Evolutionary conservation across 192 early-diverging fungal genomes (phyloP).

Genomic region (Rhizophagus clarus): DNA sequence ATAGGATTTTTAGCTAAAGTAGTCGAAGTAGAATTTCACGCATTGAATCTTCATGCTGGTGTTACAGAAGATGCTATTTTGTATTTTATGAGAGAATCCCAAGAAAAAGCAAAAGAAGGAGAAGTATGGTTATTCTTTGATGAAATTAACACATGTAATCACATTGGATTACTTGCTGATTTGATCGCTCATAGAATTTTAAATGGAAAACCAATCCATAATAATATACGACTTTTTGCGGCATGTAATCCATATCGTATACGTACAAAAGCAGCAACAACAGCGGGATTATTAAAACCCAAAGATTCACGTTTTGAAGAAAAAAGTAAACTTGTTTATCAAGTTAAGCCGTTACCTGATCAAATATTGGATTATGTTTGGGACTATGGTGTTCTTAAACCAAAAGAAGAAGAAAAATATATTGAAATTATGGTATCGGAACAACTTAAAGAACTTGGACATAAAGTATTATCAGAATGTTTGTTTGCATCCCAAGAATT

Average conservation of each 20-base stretch:
- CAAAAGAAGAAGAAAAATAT: constrained; percentile 6
- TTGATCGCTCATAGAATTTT: constrained; percentile 20
- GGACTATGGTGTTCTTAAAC: constrained; percentile 26
- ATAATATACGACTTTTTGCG: constrained; percentile 27
- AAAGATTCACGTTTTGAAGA: constrained; percentile 1
- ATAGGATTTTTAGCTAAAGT: constrained; percentile 20
- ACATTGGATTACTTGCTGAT: constrained; percentile 26
- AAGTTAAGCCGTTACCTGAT: constrained; percentile 28
- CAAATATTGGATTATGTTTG: constrained; percentile 30
- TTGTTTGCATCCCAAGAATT: constrained; percentile 34
- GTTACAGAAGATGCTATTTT: constrained; percentile 8
- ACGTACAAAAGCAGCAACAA: background rate
- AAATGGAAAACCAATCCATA: constrained; percentile 14
- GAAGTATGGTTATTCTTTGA: constrained; percentile 33
- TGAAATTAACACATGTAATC: constrained; percentile 26
- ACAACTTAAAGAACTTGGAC: background rate
- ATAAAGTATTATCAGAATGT: background rate
- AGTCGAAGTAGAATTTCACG: constrained; percentile 20
- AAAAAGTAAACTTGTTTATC: constrained; percentile 29
- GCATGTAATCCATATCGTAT: constrained; percentile 35
- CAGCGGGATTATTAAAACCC: constrained; percentile 6
- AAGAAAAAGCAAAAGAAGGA: background rate
- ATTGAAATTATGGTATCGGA: constrained; percentile 25
- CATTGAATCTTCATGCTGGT: constrained; percentile 28
- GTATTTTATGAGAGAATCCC: background rate